A percentile compares a stretch with the other conserved stretches of the same genome.
Conservation (phyloP, 2,329 filamentous ascomycete species). For the Arthrobotrys conoides region DNA sequence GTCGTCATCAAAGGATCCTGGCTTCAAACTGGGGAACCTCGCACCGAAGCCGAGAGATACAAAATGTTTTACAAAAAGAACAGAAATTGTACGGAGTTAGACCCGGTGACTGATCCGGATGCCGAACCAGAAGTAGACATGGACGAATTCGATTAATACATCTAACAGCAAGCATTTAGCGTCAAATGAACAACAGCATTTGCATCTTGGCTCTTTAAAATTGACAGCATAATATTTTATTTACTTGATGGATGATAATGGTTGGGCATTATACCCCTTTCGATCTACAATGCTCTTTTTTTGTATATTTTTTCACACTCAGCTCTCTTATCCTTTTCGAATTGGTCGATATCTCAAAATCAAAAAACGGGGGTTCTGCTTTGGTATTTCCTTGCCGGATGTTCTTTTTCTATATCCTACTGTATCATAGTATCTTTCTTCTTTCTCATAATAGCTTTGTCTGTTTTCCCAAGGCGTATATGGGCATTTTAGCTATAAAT, state of each 20-base stretch:
- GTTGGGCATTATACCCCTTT: conserved; percentile 36
- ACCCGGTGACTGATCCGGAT: conserved; percentile 57
- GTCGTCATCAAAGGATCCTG: conserved; percentile 56
- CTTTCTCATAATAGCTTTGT: conserved; percentile 6
- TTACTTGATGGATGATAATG: conserved; percentile 12
- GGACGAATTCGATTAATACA: conserved; percentile 38
- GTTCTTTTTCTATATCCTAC: neutral
- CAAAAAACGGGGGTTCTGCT: conserved; percentile 16
- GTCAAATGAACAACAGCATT: conserved; percentile 2
- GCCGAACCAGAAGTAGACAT: conserved; percentile 53
- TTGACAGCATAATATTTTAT: conserved; percentile 1
- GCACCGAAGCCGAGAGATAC: conserved; percentile 52
- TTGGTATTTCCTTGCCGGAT: neutral
- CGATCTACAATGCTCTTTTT: conserved; percentile 14
- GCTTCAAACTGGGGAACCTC: conserved; percentile 31
- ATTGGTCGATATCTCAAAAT: neutral
- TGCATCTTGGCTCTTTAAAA: conserved; percentile 1
- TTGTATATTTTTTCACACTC: conserved; percentile 14
- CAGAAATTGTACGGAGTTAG: conserved; percentile 52
- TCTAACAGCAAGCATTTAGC: neutral
- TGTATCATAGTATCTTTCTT: conserved; percentile 36
- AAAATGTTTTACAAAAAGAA: conserved; percentile 50
- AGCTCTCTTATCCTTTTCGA: neutral
- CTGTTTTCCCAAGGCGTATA: conserved; percentile 13
- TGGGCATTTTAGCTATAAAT: neutral